Percentiles rank a stretch among this genome's conserved stretches.
Conservation (phyloP, 2,329 filamentous ascomycete genomes). For the Delphinella strobiligena region DNA sequence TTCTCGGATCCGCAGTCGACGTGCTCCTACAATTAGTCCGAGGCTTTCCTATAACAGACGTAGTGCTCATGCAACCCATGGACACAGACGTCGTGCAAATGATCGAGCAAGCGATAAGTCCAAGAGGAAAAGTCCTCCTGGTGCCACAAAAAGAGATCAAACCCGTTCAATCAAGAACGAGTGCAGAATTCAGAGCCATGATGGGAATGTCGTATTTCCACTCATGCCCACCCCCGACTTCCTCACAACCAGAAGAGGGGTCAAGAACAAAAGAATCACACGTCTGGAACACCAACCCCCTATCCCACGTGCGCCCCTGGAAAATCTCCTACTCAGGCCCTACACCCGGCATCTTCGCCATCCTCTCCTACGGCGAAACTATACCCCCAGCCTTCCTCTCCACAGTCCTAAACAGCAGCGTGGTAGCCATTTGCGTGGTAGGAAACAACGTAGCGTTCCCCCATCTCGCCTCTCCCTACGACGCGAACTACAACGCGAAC, state of each 20-base stretch:
- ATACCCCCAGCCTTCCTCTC: conserved; percentile 45
- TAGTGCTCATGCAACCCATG: conserved; percentile 54
- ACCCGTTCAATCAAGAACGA: conserved; percentile 46
- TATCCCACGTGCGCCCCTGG: conserved; percentile 49
- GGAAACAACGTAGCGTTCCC: conserved; percentile 33
- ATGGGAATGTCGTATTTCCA: conserved; percentile 76
- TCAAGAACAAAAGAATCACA: conserved; percentile 8
- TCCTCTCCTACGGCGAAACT: conserved; percentile 57
- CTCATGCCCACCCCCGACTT: conserved; percentile 4
- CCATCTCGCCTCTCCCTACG: neutral
- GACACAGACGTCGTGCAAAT: conserved; percentile 3
- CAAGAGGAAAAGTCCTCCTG: conserved; percentile 31
- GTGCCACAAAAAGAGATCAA: conserved; percentile 46
- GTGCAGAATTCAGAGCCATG: conserved; percentile 58
- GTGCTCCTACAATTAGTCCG: conserved; percentile 47
- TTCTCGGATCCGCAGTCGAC: conserved; percentile 57
- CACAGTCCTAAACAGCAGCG: conserved; percentile 57
- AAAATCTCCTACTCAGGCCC: conserved; percentile 46
- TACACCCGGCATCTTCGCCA: conserved; percentile 45
- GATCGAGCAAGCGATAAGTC: conserved; percentile 39
- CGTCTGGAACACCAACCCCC: conserved; percentile 42
- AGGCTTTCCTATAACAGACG: conserved; percentile 43
- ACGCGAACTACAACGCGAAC: neutral
- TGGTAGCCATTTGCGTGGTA: conserved; percentile 54
- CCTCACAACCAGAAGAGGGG: conserved; percentile 6